Base-by-base conservation (phyloP, 2,329 filamentous ascomycete species). In the Colletotrichum brevisporum region DNA sequence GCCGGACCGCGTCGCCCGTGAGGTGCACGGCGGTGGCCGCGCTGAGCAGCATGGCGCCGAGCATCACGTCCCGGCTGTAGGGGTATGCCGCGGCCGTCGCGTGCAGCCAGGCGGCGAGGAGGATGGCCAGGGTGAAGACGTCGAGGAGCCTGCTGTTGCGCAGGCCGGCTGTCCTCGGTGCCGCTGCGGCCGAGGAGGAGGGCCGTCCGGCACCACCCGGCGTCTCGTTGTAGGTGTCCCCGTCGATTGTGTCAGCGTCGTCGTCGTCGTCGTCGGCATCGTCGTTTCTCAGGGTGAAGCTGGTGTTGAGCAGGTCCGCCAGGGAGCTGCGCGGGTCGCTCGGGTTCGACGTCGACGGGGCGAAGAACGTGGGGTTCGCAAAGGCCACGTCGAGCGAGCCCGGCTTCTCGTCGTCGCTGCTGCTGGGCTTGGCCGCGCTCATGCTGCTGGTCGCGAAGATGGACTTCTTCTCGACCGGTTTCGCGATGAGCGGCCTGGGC, bases 311-410 rank as follows among this genome's bases (percentile, higher is more conserved):
- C 18, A 86, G 71, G 36, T 85, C 83, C 0, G 83, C 83, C 63
- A 87, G 64, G 1, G 79, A 77, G 63, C 80, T 83, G 3, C 83
- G 76, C 54, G 84, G 83, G 50, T 84, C 83, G 51, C 79, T 79
- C 8, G 61, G 53, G 6, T 71, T 71, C 16, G 57, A 52, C 6
- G 79, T 75, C 13, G 79, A 73, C 1, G 83, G 81, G 4, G 89
- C 88, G 77, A 90, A 91, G 78, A 90, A 88, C n/a, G 79, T 86
- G 2, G 88, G 89, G 54, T 89, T 87, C 67, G 89, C 85, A 61
- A 91, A 90, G 39, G 85, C 79, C 43, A 82, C 82, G 3, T 68
- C 77, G 1, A 71, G 70, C 9, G 71, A 61, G 0, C 60, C 62
- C 3, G 53, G 54, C 18, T 72, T 69, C 59, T 57, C 41, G 59